phyloP scores from a whole-genome alignment of 139 green algal species.

The Chlorella sorokiniana region DNA sequence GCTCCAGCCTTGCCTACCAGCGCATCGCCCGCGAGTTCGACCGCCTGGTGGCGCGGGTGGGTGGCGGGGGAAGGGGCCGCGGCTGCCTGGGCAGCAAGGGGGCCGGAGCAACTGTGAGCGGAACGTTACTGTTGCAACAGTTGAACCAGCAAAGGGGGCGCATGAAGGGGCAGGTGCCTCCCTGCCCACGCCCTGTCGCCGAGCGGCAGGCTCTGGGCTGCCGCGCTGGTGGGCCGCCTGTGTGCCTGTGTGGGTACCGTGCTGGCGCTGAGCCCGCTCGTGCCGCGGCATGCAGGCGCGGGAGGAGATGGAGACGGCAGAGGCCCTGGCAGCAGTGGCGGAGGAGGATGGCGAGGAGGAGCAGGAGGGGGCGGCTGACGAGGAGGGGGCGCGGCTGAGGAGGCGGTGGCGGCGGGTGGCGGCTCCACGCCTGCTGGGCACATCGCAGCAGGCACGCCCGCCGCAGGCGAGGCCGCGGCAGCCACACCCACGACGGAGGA shows the following conservation, averaged over 20 bases:
- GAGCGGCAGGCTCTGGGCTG: too few relatives aligned
- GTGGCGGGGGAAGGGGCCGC: background rate
- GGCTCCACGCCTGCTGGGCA: too few relatives aligned
- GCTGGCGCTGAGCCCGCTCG: too few relatives aligned
- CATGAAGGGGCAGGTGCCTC: too few relatives aligned
- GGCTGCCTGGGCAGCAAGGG: background rate
- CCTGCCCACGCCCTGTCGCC: too few relatives aligned
- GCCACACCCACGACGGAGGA: too few relatives aligned
- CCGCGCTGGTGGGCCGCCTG: background rate
- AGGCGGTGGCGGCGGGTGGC: background rate
- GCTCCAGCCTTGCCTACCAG: conserved; percentile 53
- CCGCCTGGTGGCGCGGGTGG: conserved; percentile 27
- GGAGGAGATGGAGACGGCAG: conserved; percentile 29
- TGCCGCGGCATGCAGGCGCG: background rate
- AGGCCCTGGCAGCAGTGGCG: conserved; percentile 5
- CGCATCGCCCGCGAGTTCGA: conserved; percentile 58
- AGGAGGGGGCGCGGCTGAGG: background rate
- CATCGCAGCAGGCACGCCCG: too few relatives aligned
- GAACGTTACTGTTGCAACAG: too few relatives aligned
- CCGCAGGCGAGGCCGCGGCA: too few relatives aligned
- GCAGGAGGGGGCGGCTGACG: background rate
- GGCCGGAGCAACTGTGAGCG: too few relatives aligned
- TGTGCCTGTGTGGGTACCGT: too few relatives aligned
- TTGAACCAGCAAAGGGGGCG: too few relatives aligned
- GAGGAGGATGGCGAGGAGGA: background rate